Conservation (phyloP, 768 basidiomycete genomes). For the Naganishia randhawae region DNA sequence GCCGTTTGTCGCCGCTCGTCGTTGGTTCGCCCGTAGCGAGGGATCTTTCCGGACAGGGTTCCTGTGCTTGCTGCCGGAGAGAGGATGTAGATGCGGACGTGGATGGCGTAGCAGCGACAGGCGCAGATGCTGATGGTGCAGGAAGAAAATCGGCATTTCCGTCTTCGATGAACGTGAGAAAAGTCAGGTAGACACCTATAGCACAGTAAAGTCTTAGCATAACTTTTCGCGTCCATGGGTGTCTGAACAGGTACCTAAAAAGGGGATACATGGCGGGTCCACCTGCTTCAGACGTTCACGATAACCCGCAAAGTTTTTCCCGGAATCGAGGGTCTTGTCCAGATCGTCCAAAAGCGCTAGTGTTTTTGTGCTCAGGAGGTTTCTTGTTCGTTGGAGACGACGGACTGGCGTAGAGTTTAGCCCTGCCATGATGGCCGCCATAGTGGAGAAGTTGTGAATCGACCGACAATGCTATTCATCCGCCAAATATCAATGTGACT, state of each 20-base stretch:
- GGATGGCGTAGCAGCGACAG: conserved; percentile 25
- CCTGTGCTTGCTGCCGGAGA: background rate
- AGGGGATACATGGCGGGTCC: conserved; percentile 90
- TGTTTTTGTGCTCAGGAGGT: conserved; percentile 71
- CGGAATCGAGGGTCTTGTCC: conserved; percentile 85
- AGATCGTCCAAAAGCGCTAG: conserved; percentile 71
- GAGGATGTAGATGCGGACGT: conserved; percentile 35
- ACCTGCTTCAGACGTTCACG: conserved; percentile 74
- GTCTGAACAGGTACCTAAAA: conserved; percentile 66
- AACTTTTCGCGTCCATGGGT: background rate
- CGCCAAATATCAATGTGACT: conserved; percentile 5
- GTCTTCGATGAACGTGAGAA: conserved; percentile 95
- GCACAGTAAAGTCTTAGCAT: background rate
- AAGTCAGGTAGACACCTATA: conserved; percentile 88
- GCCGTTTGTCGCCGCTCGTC: conserved; percentile 19
- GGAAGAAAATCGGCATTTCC: conserved; percentile 78
- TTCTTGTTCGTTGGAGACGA: conserved; percentile 89
- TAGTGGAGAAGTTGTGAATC: conserved; percentile 92
- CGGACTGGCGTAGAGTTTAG: conserved; percentile 89
- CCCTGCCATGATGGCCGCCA: conserved; percentile 92
- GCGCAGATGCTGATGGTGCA: conserved; percentile 17
- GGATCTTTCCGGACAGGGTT: background rate
- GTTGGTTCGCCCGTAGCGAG: conserved; percentile 1
- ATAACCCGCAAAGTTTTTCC: conserved; percentile 91
- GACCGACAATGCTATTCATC: conserved; percentile 70